Percentiles rank a stretch among this genome's conserved stretches.
Evolutionary conservation across 108 stramenopile species (phyloP).

Genomic region (Tribonema minus): DNA sequence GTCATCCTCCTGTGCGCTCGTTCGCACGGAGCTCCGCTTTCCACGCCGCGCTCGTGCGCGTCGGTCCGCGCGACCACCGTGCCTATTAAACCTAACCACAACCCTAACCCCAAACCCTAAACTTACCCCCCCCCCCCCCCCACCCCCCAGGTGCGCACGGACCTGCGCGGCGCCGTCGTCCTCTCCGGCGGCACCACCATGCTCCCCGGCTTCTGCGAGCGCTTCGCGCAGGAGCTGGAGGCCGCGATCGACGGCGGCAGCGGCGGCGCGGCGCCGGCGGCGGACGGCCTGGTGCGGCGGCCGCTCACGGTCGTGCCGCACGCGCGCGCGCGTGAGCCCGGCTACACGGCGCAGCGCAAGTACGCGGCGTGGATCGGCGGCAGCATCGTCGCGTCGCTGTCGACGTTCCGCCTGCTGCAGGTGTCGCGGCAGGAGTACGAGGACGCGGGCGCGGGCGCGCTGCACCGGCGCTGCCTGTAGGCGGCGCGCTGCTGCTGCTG

Average conservation of each 20-base stretch:
- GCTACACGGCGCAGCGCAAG: conserved; percentile 54
- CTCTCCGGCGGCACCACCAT: conserved; percentile 54
- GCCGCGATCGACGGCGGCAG: background rate
- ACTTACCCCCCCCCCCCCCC: background rate
- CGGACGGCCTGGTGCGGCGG: background rate
- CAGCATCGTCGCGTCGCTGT: conserved; percentile 90
- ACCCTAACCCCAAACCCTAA: background rate
- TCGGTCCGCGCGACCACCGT: too few species aligned
- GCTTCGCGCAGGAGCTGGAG: conserved; percentile 41
- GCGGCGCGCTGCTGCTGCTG: conserved; percentile 3
- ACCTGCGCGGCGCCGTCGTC: conserved; percentile 41
- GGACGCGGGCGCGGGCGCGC: conserved; percentile 77
- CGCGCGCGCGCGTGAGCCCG: conserved; percentile 41
- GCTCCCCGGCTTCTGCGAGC: conserved; percentile 48
- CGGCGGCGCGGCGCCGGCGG: background rate
- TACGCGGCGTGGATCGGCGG: conserved; percentile 81
- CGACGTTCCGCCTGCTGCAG: conserved; percentile 78
- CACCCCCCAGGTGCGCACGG: conserved; percentile 23
- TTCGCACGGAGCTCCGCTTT: too few species aligned
- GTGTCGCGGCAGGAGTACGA: conserved; percentile 74
- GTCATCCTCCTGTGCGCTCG: too few species aligned
- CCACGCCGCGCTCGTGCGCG: too few species aligned
- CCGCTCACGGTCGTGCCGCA: conserved; percentile 50
- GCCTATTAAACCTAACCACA: too few species aligned
- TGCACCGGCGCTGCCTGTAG: conserved; percentile 21